These are phyloP conservation scores for Rhodomyrtus tomentosa DNA, from an alignment of 345 rosid species.

Conservation along the genomic window DNA sequence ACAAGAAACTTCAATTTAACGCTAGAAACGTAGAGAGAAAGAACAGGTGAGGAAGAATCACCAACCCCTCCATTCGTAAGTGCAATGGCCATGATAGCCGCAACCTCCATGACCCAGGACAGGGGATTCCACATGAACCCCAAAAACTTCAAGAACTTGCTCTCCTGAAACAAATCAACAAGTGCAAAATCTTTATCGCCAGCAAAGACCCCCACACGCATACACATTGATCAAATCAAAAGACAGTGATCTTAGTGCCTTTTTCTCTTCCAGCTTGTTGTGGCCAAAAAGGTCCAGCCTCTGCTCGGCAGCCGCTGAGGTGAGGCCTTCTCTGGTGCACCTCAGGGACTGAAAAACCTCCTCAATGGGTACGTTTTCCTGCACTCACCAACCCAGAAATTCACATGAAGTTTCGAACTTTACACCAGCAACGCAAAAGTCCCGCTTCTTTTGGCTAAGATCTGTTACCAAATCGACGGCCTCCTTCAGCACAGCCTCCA, in stretches of 20 bases:
- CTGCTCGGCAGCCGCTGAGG: constrained; percentile 66
- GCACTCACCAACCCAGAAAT: constrained; percentile 4
- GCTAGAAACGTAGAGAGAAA: neutral
- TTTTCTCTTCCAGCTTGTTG: constrained; percentile 96
- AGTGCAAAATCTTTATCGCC: neutral
- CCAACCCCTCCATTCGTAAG: constrained; percentile 99
- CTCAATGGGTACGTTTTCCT: constrained; percentile 96
- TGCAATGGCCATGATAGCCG: constrained; percentile 98
- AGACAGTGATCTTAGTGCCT: constrained; percentile 14
- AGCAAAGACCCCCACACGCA: neutral
- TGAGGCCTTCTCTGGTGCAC: constrained; percentile 85
- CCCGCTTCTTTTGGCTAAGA: constrained; percentile 21
- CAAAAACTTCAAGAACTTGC: constrained; percentile 76
- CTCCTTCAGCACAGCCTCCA: constrained; percentile 93
- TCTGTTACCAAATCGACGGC: constrained; percentile 96
- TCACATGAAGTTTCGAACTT: neutral
- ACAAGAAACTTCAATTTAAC: neutral
- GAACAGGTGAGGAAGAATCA: neutral
- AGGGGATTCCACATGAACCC: constrained; percentile 99
- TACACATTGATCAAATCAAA: neutral
- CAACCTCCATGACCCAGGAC: constrained; percentile 99
- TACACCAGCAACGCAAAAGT: neutral
- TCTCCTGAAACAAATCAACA: constrained; percentile 46
- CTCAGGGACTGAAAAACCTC: constrained; percentile 92
- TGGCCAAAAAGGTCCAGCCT: constrained; percentile 87